Evolutionary conservation across 768 basidiomycete species (phyloP), one percentile per base, ranked within the genome.

Genomic region (Neoboletus magnificus): DNA sequence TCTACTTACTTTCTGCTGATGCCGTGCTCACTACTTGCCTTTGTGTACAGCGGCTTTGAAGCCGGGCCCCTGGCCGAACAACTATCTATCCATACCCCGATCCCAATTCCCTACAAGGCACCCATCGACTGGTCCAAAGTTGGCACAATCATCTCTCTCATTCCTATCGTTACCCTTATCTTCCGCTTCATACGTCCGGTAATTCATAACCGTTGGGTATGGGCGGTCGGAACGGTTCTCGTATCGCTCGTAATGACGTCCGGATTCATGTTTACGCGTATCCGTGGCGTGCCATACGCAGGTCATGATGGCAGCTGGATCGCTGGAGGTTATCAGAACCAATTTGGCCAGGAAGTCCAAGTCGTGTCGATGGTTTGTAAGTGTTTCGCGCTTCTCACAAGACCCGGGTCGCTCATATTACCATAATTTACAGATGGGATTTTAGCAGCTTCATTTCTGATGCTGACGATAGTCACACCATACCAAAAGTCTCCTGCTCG

Each of bases 261-360:
- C 10, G 97, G 97, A 9, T 89, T 85, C 77, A 99, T 99, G 97
- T 99, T 96, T 75, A 90, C 89, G 55, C 89, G 87, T 60, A 99
- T 99, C 63, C 86, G 96, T 58, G 80, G 79, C 32, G 79, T 80
- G 45, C 94, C 93, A 3, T 93, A 82, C 67, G 76, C 75, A 23
- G 84, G 82, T 29, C 75, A 76, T 0, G 79, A 82, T 52, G 85
- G 86, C 23, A 76, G 80, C 47, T 94, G 93, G 89, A 87, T 99
- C 64, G 90, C 93, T 10, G 79, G 74, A 11, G 96, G 96, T 5
- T 98, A 86, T 74, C 86, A 87, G 68, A 93, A 85, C 63, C 94
- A 97, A 71, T 90, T 81, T 66, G 96, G 95, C 8, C 88, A 95
- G 70, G 97, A 99, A 75, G 89, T 89, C 18, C 89, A 93, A 62